Evolutionary conservation across 352 stramenopile species (phyloP), one percentile per base, ranked within the genome.

Genomic region (Pythium dissotocum): DNA sequence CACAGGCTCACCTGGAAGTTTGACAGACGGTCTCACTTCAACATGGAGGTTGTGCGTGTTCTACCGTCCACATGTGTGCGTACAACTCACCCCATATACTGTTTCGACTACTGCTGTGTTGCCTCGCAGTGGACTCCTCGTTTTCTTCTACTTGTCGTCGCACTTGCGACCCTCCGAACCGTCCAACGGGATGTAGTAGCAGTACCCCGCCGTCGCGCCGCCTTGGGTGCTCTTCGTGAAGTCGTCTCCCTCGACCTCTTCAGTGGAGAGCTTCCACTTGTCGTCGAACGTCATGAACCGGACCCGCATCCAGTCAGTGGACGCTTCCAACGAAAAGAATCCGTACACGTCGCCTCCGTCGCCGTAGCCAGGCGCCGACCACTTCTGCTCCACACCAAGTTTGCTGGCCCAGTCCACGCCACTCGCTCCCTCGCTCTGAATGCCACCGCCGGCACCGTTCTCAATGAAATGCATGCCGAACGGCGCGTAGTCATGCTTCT

Each of bases 401-500:
- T 44, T 44, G 1, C 36, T 53, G 12, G 46, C 46, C 46, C 46
- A 51, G n/a, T 12, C 14, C n/a, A 65, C 38, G 16, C 40, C 56
- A 4, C 35, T 65, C 12, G 52, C 10, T 52, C 59, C n/a, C 33
- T 75, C 62, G n/a, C 59, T 73, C n/a, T 70, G 33, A 30, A 76
- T 73, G 46, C 70, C 70, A 35, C 70, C 70, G 36, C 70, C 70
- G 24, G 59, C 70, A 13, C 70, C 70, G 59, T 76, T 76, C 57
- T 72, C 67, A 46, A 76, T 61, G 26, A 76, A 76, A 40, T 75
- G 70, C 26, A 49, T 71, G 18, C 33, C 33, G 16, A 60, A 33
- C 65, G 40, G 9, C 65, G 46, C 65, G 59, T 89, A 79, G 55
- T 90, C 82, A 62, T 89, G 81, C 66, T 89, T 89, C 62, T 87